Conservation (phyloP, 2,329 filamentous ascomycete species). For the Fusarium albosuccineum region DNA sequence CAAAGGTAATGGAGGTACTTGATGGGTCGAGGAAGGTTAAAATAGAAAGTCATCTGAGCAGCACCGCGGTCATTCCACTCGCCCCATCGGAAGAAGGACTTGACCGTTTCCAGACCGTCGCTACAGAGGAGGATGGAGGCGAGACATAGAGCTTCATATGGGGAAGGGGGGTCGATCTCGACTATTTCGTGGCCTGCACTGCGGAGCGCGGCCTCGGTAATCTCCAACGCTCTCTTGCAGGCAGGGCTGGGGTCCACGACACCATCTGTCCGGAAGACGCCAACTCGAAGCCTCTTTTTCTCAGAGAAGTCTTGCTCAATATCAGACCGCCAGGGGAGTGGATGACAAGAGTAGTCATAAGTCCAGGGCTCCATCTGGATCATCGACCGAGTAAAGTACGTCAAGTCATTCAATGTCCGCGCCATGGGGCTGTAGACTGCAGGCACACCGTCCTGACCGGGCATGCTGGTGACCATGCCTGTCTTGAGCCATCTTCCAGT, state of each 20-base stretch:
- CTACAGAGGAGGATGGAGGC: constrained; percentile 86
- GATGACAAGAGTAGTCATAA: constrained; percentile 88
- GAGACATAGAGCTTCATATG: constrained; percentile 80
- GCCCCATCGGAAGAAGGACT: constrained; percentile 79
- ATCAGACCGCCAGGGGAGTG: constrained; percentile 80
- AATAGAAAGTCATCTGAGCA: constrained; percentile 79
- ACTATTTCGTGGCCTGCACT: constrained; percentile 81
- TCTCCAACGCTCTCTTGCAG: constrained; percentile 80
- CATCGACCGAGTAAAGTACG: constrained; percentile 84
- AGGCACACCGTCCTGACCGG: constrained; percentile 89
- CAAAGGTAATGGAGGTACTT: constrained; percentile 91
- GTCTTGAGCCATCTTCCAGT: constrained; percentile 92
- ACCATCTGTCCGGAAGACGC: constrained; percentile 81
- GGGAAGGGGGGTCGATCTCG: constrained; percentile 72
- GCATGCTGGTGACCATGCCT: constrained; percentile 88
- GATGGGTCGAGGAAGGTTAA: constrained; percentile 77
- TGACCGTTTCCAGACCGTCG: constrained; percentile 85
- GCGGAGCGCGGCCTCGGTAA: constrained; percentile 76
- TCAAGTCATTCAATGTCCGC: constrained; percentile 83
- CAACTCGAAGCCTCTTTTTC: constrained; percentile 76
- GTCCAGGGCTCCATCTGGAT: constrained; percentile 88
- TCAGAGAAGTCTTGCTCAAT: constrained; percentile 69
- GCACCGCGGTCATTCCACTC: constrained; percentile 87
- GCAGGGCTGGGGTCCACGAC: constrained; percentile 91
- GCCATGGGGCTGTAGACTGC: constrained; percentile 95